Evolutionary conservation across 2,329 filamentous ascomycete species (phyloP).

Genomic region (Dothideomycetes sp.): DNA sequence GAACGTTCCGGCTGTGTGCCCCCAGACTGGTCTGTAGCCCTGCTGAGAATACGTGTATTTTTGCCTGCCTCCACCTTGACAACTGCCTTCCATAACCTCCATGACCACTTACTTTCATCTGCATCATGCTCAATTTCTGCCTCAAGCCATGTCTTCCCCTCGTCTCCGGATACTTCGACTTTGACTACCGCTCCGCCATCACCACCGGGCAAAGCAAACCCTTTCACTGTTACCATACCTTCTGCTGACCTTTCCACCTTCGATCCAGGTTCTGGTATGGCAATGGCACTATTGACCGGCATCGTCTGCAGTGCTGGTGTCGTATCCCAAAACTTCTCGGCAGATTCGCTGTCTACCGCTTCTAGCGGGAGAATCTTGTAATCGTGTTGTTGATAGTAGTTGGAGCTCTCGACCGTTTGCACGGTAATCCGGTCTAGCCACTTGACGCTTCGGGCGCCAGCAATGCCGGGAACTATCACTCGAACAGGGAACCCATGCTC

Average conservation of each 20-base stretch:
- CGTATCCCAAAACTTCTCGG: constrained; percentile 43
- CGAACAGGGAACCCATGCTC: constrained; percentile 53
- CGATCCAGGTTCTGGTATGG: constrained; percentile 21
- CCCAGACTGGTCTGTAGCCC: constrained; percentile 55
- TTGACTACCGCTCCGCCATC: constrained; percentile 55
- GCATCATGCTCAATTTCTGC: constrained; percentile 43
- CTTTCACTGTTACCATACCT: constrained; percentile 31
- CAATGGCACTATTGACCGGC: constrained; percentile 58
- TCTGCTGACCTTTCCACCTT: constrained; percentile 13
- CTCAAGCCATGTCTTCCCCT: constrained; percentile 53
- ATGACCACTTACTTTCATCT: constrained; percentile 47
- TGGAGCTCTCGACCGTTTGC: constrained; percentile 54
- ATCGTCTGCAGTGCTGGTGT: constrained; percentile 53
- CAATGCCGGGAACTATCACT: constrained; percentile 42
- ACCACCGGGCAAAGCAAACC: constrained; percentile 58
- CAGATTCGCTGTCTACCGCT: constrained; percentile 46
- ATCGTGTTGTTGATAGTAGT: constrained; percentile 55
- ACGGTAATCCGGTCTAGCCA: constrained; percentile 56
- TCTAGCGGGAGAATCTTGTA: constrained; percentile 56
- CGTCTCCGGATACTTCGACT: constrained; percentile 57
- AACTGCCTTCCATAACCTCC: constrained; percentile 48
- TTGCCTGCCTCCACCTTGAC: constrained; percentile 31
- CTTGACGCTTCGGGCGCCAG: constrained; percentile 58
- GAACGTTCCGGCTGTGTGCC: constrained; percentile 54
- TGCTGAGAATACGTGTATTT: constrained; percentile 48